Evolutionary conservation across 1,284 basidiomycete species (phyloP).

Genomic region (Ganoderma multipileum): DNA sequence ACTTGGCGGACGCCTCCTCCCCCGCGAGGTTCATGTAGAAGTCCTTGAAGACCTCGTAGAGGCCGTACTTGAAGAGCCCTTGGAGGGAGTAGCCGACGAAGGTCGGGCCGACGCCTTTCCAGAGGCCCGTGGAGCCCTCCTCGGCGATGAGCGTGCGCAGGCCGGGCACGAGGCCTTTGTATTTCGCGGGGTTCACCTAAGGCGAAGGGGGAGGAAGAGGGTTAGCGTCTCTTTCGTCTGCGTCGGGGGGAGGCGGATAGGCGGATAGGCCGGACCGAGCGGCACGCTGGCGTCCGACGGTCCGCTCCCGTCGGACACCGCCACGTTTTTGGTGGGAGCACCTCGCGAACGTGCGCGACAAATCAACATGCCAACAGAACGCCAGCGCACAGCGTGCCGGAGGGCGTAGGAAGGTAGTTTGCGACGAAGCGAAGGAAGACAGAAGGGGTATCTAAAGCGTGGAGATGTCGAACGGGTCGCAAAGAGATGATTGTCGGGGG

Average conservation of each 20-base stretch:
- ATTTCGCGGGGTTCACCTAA: slow-evolving; percentile 83
- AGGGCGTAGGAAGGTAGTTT: background rate
- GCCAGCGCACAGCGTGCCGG: background rate
- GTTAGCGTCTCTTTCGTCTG: background rate
- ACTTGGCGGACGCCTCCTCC: slow-evolving; percentile 82
- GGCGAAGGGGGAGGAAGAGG: background rate
- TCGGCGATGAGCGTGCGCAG: slow-evolving; percentile 81
- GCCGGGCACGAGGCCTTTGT: slow-evolving; percentile 77
- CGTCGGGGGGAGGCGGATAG: no score
- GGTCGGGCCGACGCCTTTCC: slow-evolving; percentile 94
- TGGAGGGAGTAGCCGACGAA: slow-evolving; percentile 95
- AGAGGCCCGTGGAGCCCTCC: slow-evolving; percentile 86
- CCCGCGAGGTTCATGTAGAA: slow-evolving; percentile 86
- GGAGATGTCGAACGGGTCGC: background rate
- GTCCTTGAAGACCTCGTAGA: slow-evolving; percentile 97
- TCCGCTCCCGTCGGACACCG: background rate
- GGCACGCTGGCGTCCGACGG: background rate
- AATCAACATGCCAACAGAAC: background rate
- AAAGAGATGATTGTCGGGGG: background rate
- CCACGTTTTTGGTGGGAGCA: background rate
- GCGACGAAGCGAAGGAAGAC: no score
- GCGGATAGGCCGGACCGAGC: background rate
- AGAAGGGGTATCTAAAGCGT: no score
- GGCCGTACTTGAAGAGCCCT: slow-evolving; percentile 97
- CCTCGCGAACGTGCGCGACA: background rate